These are phyloP conservation scores for Fusarium fracticaudum DNA, from an alignment of 2,329 filamentous ascomycete species.

Conservation along the genomic window DNA sequence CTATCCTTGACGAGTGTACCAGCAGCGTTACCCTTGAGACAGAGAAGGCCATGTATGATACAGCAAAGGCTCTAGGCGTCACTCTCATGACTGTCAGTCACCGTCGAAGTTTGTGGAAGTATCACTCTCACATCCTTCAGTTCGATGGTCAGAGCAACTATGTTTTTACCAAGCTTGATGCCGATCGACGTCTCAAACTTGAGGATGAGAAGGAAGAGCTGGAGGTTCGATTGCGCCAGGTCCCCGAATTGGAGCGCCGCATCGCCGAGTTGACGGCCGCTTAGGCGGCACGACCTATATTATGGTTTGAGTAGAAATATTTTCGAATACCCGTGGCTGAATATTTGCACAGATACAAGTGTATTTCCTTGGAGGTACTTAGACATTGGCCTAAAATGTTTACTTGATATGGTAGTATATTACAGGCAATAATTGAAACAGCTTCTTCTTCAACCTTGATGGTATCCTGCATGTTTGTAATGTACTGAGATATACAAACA, in stretches of 20 bases:
- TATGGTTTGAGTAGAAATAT: background rate
- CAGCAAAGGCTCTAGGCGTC: slow-evolving; percentile 88
- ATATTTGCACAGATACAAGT: background rate
- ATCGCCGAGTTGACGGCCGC: slow-evolving; percentile 76
- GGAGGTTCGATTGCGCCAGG: slow-evolving; percentile 82
- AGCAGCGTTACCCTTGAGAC: slow-evolving; percentile 94
- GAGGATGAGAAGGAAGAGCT: slow-evolving; percentile 98
- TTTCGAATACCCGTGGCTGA: slow-evolving; percentile 4
- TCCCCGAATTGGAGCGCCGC: slow-evolving; percentile 87
- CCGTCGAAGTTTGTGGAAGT: slow-evolving; percentile 92
- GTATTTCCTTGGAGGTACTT: background rate
- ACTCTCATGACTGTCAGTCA: slow-evolving; percentile 98
- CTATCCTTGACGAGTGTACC: slow-evolving; percentile 97
- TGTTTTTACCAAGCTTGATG: slow-evolving; percentile 89
- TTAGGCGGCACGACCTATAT: background rate
- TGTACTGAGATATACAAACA: background rate
- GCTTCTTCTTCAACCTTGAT: background rate
- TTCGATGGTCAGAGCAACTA: slow-evolving; percentile 95
- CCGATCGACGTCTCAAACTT: slow-evolving; percentile 82
- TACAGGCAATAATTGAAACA: background rate
- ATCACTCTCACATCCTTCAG: slow-evolving; percentile 92
- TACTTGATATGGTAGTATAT: background rate
- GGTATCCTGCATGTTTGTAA: background rate
- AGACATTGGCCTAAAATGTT: background rate
- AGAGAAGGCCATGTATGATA: slow-evolving; percentile 96